Base-by-base conservation (phyloP, 345 rosid genomes). In the Camelina neglecta region DNA sequence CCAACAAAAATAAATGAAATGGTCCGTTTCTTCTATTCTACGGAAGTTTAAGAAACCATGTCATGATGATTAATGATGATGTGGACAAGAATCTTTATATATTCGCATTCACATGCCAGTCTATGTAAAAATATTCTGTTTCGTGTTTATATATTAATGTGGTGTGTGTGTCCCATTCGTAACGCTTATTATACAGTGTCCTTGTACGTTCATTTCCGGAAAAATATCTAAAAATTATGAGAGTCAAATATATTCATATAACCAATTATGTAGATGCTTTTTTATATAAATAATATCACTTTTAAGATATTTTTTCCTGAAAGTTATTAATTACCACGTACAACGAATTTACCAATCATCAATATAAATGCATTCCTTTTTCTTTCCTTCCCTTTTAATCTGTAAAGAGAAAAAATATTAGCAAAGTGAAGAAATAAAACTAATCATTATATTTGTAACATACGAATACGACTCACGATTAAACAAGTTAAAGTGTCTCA, bases 401-500 rank as follows among this genome's bases (percentile, higher is more conserved):
- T 11, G 58, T 16, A 74, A 29, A 74, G 38, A 36, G 58, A 9
- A 39, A 38, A 38, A 5, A 29, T 29, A 38, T 2, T 63, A 26
- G 31, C 24, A 21, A 67, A 24, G 63, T 51, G 33, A 42, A 61
- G 33, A 71, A 21, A 18, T 2, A 21, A 21, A 21, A 68, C 7
- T 13, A 33, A 31, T 41, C 11, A 51, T 51, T n/a, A 15, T 15
- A 31, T 8, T 29, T 76, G 36, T 54, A 70, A 33, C 44, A 70
- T 23, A 35, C 54, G 66, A 69, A 47, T 23, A 63, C 29, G 60
- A 54, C 49, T 31, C 42, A 49, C n/a, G 20, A 61, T 62, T 60
- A 63, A 50, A 66, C 9, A 70, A 69, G 51, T 76, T 53, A 45
- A 77, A 72, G 77, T 72, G 81, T 78, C 73, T 59, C 58, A 51